phyloP scores from a whole-genome alignment of 352 stramenopile species.

The Phytophthora agathidicida region DNA sequence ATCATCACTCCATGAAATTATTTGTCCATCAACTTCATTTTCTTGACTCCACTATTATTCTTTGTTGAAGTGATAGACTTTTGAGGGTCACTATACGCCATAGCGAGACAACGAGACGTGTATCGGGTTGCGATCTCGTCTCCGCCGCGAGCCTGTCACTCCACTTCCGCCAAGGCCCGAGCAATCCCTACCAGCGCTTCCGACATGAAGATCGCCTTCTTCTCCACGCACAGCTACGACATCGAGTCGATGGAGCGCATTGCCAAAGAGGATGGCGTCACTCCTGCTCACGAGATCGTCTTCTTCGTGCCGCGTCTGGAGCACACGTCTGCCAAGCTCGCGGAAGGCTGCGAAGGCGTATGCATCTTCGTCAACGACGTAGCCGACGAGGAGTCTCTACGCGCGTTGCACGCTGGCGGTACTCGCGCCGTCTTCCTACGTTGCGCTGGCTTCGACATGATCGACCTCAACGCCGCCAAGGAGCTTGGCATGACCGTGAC shows the following conservation, averaged over 20 bases:
- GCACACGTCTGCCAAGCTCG: slow-evolving; percentile 51
- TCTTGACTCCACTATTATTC: not conserved
- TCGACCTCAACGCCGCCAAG: slow-evolving; percentile 67
- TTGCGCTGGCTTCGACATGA: slow-evolving; percentile 83
- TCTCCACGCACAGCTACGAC: slow-evolving; percentile 76
- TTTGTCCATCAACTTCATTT: not conserved
- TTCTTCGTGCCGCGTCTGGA: slow-evolving; percentile 64
- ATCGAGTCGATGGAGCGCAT: slow-evolving; percentile 59
- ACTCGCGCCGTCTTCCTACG: slow-evolving; percentile 74
- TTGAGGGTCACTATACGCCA: not conserved
- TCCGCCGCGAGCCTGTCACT: slow-evolving; percentile 9
- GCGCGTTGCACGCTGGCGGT: slow-evolving; percentile 46
- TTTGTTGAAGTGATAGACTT: slow-evolving; percentile 20
- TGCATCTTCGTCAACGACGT: slow-evolving; percentile 90
- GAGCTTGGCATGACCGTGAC: slow-evolving; percentile 63
- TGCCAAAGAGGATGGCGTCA: slow-evolving; percentile 47
- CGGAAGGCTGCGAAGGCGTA: slow-evolving; percentile 58
- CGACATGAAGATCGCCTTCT: slow-evolving; percentile 73
- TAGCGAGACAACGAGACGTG: slow-evolving; percentile 20
- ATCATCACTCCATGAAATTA: slow-evolving; percentile 10
- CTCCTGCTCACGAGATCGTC: slow-evolving; percentile 48
- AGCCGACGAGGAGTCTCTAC: slow-evolving; percentile 59
- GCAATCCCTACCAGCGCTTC: slow-evolving; percentile 1
- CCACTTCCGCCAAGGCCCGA: slow-evolving; percentile 14
- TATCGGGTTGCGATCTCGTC: not conserved